phyloP scores from a whole-genome alignment of 1,139 yeast species.

The Geotrichum restrictum region DNA sequence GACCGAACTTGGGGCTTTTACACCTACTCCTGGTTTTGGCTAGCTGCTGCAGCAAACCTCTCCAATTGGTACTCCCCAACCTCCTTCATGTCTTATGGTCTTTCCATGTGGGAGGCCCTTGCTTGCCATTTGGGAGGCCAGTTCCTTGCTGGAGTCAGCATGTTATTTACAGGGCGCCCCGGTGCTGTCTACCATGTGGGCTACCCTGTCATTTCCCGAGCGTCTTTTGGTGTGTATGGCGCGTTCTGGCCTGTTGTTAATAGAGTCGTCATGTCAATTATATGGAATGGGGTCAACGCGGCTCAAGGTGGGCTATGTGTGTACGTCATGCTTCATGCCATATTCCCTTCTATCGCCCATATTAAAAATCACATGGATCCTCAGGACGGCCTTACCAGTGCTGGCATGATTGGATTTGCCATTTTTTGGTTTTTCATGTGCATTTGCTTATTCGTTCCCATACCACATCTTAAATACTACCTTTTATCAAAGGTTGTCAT shows the following conservation, averaged over 20 bases:
- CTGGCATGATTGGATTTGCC: constrained; percentile 60
- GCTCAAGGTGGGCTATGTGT: constrained; percentile 77
- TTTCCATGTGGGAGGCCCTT: constrained; percentile 31
- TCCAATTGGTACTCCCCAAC: constrained; percentile 36
- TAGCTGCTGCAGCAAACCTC: constrained; percentile 28
- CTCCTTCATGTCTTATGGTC: constrained; percentile 31
- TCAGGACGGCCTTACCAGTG: constrained; percentile 51
- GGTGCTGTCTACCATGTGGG: constrained; percentile 74
- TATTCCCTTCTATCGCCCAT: constrained; percentile 59
- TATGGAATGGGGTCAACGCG: constrained; percentile 79
- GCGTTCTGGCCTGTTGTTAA: constrained; percentile 76
- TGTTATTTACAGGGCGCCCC: constrained; percentile 60
- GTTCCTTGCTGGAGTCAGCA: constrained; percentile 56
- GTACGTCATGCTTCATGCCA: constrained; percentile 61
- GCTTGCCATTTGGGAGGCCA: constrained; percentile 47
- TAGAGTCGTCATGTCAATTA: constrained; percentile 74
- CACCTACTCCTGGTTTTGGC: constrained; percentile 28
- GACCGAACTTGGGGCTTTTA: constrained; percentile 28
- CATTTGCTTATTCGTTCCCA: constrained; percentile 68
- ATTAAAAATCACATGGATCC: constrained; percentile 51
- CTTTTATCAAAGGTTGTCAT: constrained; percentile 66
- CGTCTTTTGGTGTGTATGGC: constrained; percentile 74
- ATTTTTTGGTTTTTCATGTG: constrained; percentile 65
- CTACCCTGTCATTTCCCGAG: constrained; percentile 70
- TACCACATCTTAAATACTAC: constrained; percentile 67